Evolutionary conservation across 495 filamentous ascomycete species (phyloP).

Genomic region (Echria macrotheca): DNA sequence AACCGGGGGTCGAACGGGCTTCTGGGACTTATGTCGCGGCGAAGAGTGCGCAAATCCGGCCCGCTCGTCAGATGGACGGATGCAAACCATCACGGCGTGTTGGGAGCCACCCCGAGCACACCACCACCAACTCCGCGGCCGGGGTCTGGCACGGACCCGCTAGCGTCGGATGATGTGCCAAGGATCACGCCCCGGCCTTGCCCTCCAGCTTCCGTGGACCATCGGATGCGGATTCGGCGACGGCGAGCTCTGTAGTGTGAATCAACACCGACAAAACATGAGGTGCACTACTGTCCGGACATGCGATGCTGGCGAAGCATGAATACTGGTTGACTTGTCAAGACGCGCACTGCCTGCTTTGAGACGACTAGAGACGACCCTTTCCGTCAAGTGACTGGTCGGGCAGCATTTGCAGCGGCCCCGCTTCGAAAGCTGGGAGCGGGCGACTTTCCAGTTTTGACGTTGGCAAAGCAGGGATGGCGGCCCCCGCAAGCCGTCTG

Average conservation of each 20-base stretch:
- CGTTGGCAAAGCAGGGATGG: slow-evolving; percentile 8
- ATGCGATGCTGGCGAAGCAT: too few species aligned
- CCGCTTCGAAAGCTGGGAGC: slow-evolving; percentile 20
- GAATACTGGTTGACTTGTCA: too few species aligned
- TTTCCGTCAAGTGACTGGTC: too few species aligned
- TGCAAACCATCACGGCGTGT: not conserved
- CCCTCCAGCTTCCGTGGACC: not conserved
- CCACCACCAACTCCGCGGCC: not conserved
- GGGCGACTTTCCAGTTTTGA: slow-evolving; percentile 27
- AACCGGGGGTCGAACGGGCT: too few species aligned
- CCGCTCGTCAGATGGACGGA: slow-evolving; percentile 3
- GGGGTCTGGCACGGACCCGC: not conserved
- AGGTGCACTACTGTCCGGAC: too few species aligned
- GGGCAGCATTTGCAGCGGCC: not conserved
- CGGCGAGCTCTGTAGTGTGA: too few species aligned
- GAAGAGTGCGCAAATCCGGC: too few species aligned
- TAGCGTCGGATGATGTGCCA: not conserved
- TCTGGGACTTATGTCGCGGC: slow-evolving; percentile 1
- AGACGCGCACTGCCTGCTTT: too few species aligned
- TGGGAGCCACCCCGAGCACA: not conserved
- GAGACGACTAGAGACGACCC: too few species aligned
- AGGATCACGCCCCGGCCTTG: not conserved
- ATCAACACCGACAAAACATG: too few species aligned
- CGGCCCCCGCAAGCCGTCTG: slow-evolving; percentile 19
- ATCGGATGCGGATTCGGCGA: too few species aligned